These are phyloP conservation scores for Rhodofomes roseus DNA, from an alignment of 1,284 basidiomycete species.

Conservation along the genomic window DNA sequence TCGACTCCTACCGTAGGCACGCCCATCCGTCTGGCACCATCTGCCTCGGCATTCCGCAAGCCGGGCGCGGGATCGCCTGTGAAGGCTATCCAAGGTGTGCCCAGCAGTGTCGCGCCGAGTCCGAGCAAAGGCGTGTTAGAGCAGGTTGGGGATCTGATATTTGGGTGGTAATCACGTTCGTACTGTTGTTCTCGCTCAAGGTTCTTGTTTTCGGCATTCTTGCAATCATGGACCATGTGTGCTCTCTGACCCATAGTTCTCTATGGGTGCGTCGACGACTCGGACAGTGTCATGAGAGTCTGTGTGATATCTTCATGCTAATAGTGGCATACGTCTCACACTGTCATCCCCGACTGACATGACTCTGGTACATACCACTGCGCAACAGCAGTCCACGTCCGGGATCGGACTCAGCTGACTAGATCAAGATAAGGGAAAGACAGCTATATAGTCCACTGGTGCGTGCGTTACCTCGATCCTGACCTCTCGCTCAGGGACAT, in stretches of 20 bases:
- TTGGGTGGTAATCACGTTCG: constrained; percentile 53
- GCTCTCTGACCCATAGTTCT: neutral
- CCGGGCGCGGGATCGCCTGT: constrained; percentile 15
- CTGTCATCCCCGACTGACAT: no score
- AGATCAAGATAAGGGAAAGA: no score
- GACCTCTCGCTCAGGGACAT: no score
- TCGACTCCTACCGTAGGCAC: constrained; percentile 36
- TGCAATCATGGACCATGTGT: neutral
- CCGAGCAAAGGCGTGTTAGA: constrained; percentile 61
- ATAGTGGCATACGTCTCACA: no score
- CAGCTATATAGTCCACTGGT: no score
- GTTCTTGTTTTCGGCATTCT: neutral
- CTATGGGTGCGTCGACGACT: no score
- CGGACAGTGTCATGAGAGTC: no score
- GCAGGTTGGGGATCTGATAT: constrained; percentile 73
- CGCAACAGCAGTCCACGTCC: no score
- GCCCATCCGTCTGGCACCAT: constrained; percentile 66
- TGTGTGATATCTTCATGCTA: no score
- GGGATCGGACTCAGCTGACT: no score
- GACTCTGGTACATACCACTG: no score
- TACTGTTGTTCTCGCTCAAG: neutral
- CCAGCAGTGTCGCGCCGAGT: constrained; percentile 8
- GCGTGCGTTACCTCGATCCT: no score
- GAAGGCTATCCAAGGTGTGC: constrained; percentile 2
- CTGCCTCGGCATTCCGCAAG: constrained; percentile 63